Evolutionary conservation across 2,329 filamentous ascomycete species (phyloP).

Genomic region (Cryphonectria radicalis): DNA sequence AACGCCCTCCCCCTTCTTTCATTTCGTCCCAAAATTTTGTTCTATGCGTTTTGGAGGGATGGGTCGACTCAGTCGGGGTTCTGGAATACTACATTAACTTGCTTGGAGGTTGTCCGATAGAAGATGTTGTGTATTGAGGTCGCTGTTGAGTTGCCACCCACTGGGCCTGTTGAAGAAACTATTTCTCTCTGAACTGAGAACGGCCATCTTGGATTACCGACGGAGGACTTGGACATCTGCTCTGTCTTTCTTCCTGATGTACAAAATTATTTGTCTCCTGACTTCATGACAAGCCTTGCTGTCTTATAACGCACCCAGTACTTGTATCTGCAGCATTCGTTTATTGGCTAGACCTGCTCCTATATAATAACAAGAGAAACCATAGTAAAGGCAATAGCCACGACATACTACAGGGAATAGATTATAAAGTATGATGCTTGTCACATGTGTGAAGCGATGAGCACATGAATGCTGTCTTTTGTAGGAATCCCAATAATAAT

Average conservation of each 20-base stretch:
- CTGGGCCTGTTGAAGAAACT: background rate
- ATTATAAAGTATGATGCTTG: background rate
- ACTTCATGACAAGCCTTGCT: background rate
- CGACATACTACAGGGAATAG: background rate
- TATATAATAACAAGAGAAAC: background rate
- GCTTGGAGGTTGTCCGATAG: background rate
- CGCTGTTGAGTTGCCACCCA: background rate
- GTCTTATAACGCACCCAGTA: background rate
- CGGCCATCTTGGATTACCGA: background rate
- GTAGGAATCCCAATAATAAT: background rate
- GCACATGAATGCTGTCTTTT: too few species aligned
- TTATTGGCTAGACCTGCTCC: background rate
- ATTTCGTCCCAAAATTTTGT: background rate
- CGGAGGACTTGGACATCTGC: background rate
- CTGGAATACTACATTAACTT: background rate
- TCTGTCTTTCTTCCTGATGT: background rate
- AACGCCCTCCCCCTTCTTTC: background rate
- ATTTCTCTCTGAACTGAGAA: background rate
- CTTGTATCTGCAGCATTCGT: background rate
- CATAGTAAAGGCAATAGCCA: background rate
- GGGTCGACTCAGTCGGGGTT: background rate
- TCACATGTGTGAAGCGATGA: too few species aligned
- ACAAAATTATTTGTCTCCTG: background rate
- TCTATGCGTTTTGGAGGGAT: background rate
- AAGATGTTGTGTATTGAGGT: background rate